Conservation (phyloP, 345 rosid genomes). For the Eucalyptus erythrocorys region DNA sequence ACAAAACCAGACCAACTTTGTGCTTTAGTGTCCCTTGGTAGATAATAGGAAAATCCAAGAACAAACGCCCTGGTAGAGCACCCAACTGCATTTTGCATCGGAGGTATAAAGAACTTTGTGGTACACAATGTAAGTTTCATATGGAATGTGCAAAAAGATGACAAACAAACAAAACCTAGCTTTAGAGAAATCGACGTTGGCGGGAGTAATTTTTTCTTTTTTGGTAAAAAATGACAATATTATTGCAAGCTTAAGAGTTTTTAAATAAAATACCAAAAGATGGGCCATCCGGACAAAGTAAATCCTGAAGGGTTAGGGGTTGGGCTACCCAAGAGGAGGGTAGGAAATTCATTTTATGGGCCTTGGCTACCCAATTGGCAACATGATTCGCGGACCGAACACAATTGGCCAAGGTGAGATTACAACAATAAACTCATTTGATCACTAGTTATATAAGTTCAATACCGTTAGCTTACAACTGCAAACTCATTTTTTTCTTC, state of each 20-base stretch:
- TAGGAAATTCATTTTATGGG: neutral
- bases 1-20: neutral
- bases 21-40: neutral
- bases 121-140: neutral
- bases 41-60: neutral
- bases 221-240: no score
- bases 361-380: neutral
- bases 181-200: neutral
- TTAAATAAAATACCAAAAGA: no score
- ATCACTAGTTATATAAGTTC: no score
- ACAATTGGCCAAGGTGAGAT: neutral
- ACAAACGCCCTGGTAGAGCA: neutral
- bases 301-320: neutral
- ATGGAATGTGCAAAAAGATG: neutral
- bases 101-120: neutral
- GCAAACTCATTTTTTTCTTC: no score
- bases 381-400: neutral
- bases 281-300: neutral
- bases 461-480: no score
- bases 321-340: neutral
- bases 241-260: neutral
- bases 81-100: neutral
- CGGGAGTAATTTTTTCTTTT: neutral
- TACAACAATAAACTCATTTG: neutral
- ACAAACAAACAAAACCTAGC: neutral